phyloP scores from a whole-genome alignment of 805 yeast species.

The Metschnikowia sp. region DNA sequence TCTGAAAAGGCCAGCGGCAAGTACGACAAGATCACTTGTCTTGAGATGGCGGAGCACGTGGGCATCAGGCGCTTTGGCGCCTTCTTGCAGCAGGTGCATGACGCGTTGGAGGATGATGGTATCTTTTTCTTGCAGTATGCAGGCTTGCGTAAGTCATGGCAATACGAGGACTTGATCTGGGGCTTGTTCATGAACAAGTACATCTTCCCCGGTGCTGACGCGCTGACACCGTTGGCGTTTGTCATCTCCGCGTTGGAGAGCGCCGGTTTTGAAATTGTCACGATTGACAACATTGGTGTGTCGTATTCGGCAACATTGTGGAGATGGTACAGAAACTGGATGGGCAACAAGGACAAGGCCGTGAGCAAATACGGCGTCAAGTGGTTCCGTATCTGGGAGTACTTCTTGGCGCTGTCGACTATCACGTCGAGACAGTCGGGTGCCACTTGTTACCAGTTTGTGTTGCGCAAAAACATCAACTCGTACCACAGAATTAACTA shows the following conservation, averaged over 20 bases:
- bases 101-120: slow-evolving; percentile 90
- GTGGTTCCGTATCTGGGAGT: slow-evolving; percentile 95
- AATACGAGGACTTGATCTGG: slow-evolving; percentile 91
- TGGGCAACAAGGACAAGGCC: slow-evolving; percentile 73
- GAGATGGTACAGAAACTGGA: slow-evolving; percentile 96
- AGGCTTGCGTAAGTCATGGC: slow-evolving; percentile 90
- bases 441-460: slow-evolving; percentile 88
- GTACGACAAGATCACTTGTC: slow-evolving; percentile 84
- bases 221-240: slow-evolving; percentile 88
- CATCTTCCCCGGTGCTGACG: slow-evolving; percentile 97
- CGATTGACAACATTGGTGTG: slow-evolving; percentile 86
- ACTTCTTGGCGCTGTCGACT: slow-evolving; percentile 76
- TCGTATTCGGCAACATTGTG: slow-evolving; percentile 88
- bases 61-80: slow-evolving; percentile 80
- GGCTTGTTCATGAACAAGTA: slow-evolving; percentile 95
- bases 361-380: slow-evolving; percentile 77
- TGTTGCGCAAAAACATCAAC: slow-evolving; percentile 85
- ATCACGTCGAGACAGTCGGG: slow-evolving; percentile 90
- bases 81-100: slow-evolving; percentile 76
- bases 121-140: slow-evolving; percentile 83
- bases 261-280: slow-evolving; percentile 81
- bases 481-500: slow-evolving; percentile 79
- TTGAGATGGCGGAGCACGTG: slow-evolving; percentile 96
- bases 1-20: slow-evolving; percentile 40
- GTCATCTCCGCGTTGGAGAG: slow-evolving; percentile 74